A percentile compares a stretch with the other conserved stretches of the same genome.
These are phyloP conservation scores for Prunus padus DNA, from an alignment of 306 rosid genomes.

Conservation along the genomic window DNA sequence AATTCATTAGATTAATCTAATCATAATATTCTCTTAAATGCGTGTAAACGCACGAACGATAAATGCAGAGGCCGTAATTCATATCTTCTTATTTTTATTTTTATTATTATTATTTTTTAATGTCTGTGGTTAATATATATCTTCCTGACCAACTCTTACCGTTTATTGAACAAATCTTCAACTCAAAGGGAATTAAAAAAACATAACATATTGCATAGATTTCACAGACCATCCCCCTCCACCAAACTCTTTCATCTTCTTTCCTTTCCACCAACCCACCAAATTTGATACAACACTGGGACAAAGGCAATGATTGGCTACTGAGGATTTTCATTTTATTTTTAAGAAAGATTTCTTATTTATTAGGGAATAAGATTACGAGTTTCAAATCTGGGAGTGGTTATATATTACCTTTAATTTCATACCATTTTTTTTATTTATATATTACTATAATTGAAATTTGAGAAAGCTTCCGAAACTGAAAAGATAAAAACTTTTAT, in stretches of 20 bases:
- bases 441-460: no score
- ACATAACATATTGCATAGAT: background rate
- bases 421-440: background rate
- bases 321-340: background rate
- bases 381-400: background rate
- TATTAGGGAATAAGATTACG: background rate
- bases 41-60: no score
- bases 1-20: no score
- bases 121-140: background rate
- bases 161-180: slow-evolving; percentile 27
- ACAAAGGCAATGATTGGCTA: background rate
- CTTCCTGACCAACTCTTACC: slow-evolving; percentile 15
- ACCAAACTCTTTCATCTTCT: slow-evolving; percentile 32
- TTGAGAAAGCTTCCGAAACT: no score
- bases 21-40: no score
- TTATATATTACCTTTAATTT: background rate
- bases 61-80: no score
- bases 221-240: slow-evolving; percentile 7
- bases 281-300: background rate
- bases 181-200: slow-evolving; percentile 21
- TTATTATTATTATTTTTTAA: fast-evolving
- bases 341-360: background rate
- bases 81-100: background rate
- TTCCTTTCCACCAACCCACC: slow-evolving; percentile 18
- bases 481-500: no score